Percentiles rank a stretch among this genome's conserved stretches.
These are phyloP conservation scores for Pleurotus cornucopiae DNA, from an alignment of 768 basidiomycete genomes.

Conservation along the genomic window DNA sequence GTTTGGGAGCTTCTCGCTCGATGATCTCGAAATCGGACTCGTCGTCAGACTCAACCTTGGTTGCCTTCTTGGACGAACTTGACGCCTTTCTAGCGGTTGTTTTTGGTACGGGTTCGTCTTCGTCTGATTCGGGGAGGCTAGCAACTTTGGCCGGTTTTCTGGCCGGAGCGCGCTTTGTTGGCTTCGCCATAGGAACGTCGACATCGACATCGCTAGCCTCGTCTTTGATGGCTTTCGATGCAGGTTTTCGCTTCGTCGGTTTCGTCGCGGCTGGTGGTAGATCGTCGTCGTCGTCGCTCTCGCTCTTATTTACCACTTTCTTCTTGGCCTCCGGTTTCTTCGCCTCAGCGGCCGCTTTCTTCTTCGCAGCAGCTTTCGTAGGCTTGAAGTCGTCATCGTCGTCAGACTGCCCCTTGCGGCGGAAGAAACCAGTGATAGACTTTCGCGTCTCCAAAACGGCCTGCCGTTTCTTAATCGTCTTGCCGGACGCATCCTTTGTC, in stretches of 20 bases:
- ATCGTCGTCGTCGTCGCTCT: conserved; percentile 12
- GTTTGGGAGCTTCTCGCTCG: background rate
- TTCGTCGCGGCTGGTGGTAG: conserved; percentile 4
- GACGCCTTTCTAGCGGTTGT: conserved; percentile 14
- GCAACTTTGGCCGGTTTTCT: conserved; percentile 5
- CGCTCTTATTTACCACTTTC: conserved; percentile 13
- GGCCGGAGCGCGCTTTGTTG: conserved; percentile 3
- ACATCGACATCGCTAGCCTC: conserved; percentile 35
- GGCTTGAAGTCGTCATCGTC: conserved; percentile 19
- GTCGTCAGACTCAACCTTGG: conserved; percentile 16
- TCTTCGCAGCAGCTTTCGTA: conserved; percentile 22
- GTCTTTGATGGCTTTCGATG: conserved; percentile 22
- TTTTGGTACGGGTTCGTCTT: conserved; percentile 11
- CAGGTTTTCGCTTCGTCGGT: conserved; percentile 10
- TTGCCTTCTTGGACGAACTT: conserved; percentile 9
- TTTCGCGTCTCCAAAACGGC: conserved; percentile 38
- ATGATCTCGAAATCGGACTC: conserved; percentile 24
- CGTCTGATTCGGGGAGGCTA: conserved; percentile 14
- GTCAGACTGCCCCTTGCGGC: conserved; percentile 15
- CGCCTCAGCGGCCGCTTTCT: conserved; percentile 19
- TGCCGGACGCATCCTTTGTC: conserved; percentile 39
- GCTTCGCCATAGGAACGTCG: conserved; percentile 18
- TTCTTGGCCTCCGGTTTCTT: conserved; percentile 15
- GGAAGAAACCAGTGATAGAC: conserved; percentile 17
- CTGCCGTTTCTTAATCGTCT: conserved; percentile 33